phyloP scores from a whole-genome alignment of 805 yeast genomes.

The Helenozyma baotianmanensis region DNA sequence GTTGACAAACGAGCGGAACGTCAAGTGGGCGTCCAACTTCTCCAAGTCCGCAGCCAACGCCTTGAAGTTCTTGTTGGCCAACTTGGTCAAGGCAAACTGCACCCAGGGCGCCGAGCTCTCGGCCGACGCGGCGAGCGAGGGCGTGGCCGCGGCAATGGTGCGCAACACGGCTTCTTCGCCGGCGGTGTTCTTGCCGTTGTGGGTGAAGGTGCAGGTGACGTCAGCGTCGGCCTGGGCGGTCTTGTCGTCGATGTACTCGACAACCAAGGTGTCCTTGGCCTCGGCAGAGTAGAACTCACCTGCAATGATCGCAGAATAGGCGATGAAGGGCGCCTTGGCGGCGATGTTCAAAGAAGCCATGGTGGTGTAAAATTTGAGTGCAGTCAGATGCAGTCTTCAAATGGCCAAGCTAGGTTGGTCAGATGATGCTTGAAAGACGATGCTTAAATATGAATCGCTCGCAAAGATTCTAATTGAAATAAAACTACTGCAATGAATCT shows the following conservation, averaged over 20 bases:
- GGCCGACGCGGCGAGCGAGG: conserved; percentile 32
- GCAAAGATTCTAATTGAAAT: too few relatives aligned
- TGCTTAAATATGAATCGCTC: too few relatives aligned
- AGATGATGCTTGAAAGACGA: too few relatives aligned
- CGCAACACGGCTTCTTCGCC: conserved; percentile 44
- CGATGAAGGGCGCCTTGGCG: conserved; percentile 80
- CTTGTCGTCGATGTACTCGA: conserved; percentile 72
- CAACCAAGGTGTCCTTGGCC: conserved; percentile 45
- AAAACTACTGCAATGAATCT: too few relatives aligned
- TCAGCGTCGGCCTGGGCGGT: conserved; percentile 40
- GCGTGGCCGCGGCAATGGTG: conserved; percentile 49
- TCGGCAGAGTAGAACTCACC: conserved; percentile 64
- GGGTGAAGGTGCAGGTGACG: conserved; percentile 41
- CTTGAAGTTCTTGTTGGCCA: conserved; percentile 83
- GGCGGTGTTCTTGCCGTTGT: conserved; percentile 39
- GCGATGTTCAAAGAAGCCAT: conserved; percentile 63
- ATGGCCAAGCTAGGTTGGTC: too few relatives aligned
- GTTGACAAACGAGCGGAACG: conserved; percentile 73
- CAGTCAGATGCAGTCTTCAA: too few relatives aligned
- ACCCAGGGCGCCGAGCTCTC: conserved; percentile 50
- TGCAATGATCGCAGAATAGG: conserved; percentile 75
- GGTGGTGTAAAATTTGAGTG: conserved; percentile 3
- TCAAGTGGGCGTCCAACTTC: conserved; percentile 74
- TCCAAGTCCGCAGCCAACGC: conserved; percentile 74
- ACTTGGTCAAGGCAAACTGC: conserved; percentile 59